Base-by-base conservation (phyloP, 2,329 filamentous ascomycete species). In the Phaeoacremonium minimum region DNA sequence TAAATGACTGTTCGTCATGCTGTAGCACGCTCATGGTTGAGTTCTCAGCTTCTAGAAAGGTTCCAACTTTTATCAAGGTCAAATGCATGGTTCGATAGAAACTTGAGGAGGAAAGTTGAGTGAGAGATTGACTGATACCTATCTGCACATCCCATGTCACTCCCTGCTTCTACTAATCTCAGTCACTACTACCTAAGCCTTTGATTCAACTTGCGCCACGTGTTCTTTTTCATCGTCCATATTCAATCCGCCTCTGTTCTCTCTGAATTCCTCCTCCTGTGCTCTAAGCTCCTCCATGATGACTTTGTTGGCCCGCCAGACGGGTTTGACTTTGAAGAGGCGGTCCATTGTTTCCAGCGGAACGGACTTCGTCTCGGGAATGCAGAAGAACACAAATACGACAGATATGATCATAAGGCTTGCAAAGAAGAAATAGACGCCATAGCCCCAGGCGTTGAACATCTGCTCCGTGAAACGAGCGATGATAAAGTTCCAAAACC, bases 401-500 rank as follows among this genome's bases (percentile, higher is more conserved):
- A 71, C 63, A 1, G 75, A 75, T 8, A 71, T 40, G 11, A 83
- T 55, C 69, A 82, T 83, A 32, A 83, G 63, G 0, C 71, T 66
- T 2, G 77, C 80, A 45, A 85, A 85, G 67, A 85, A 83, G 48
- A 84, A 76, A 57, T 82, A 85, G 0, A 83, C 78, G 16, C 79
- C 81, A 46, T 75, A 83, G n/a, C 64, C 61, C 67, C 75, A 73
- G 7, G 63, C 57, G 15, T 63, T 52, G 46, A 80, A 75, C 77
- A 84, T 84, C 45, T 82, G 75, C 17, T 73, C 78, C 0, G 78
- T 85, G 63, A 83, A 85, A 9, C 80, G 70, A 1, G 71, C 72
- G 46, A 86, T 74, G 52, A 86, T 69, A 55, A 86, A 85, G 57
- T 85, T 86, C 66, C 67, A 83, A 50, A 83, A 71, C 83, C 83